Base-by-base conservation (phyloP, 2,329 filamentous ascomycete species). In the Penicillium capsulatum region DNA sequence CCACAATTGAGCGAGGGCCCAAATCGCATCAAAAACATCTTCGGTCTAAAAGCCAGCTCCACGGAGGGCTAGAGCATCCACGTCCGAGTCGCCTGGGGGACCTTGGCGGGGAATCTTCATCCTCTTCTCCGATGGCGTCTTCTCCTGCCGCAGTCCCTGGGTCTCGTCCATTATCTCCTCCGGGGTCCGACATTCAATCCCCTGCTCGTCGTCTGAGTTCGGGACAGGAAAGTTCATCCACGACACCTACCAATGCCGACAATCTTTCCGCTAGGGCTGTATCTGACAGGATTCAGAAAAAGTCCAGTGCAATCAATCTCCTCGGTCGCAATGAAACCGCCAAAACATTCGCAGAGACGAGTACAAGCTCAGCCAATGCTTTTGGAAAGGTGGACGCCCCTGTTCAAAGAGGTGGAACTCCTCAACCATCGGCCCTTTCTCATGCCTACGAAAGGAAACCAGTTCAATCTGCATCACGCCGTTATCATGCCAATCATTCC, bases 1-100 rank as follows among this genome's bases (percentile, higher is more conserved):
- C 87, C 68, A 89, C 85, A 0, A 88, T 92, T 47, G 84, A 91
- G 55, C 81, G 84, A 48, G 44, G 44, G 3, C 71, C 80, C 1
- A 65, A 77, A 6, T 68, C 77, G 29, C 58, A 62, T 30, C 67
- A 67, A 34, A 70, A 57, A 41, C 59, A 65, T 31, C 53, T 64
- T 10, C 63, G 64, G 36, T 59, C 62, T 17, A 65, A 65, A 47
- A 69, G 56, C 43, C 66, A 69, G 36, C 57, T 60, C 20, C 66
- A 64, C 16, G 66, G 61, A 37, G 63, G 60, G 27, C 46, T 46
- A 10, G 54, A 45, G 15, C 30, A 42, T 7, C 44, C 51, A 31
- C 52, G 47, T 17, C 52, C 47, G 13, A 51, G 45, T 34, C 38
- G 52, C 17, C 24, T 53, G 11, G 55, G 59, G 15, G 53, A 47